Evolutionary conservation across 768 basidiomycete species (phyloP), one percentile per base, ranked within the genome.

Genomic region (Suillus americanus): DNA sequence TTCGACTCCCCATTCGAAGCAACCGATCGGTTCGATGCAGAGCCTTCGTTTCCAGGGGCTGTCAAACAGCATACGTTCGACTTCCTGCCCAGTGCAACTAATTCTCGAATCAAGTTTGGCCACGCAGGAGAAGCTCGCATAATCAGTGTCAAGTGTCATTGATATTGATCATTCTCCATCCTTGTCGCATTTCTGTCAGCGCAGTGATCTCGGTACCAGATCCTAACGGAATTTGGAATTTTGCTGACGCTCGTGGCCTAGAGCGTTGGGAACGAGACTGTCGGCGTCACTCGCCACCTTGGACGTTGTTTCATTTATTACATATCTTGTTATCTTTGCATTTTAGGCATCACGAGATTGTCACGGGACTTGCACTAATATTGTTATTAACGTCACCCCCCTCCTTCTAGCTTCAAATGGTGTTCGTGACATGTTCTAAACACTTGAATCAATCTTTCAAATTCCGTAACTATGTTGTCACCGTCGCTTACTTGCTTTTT

Each of bases 91-190:
- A 28, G 40, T 18, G 18, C 18, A 30, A 59, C 25, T 13, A 40
- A 59, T 59, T 18, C 25, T 20, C 57, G 40, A 41, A 59, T 59
- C 57, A 59, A 41, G 40, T 59, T 41, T 41, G 40, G 28, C 40
- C 57, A 90, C 64, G 71, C 78, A 54, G 77, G 80, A 48, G 70
- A 70, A 50, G 88, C 81, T n/a, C 79, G 74, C 50, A 73, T 92
- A 55, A 71, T 85, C 64, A 84, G 82, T 48, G 81, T 90, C 53
- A 74, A 80, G 54, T 90, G 89, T 55, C 50, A 41, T 59, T 59
- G 18, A 59, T 43, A 41, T 59, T 59, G 18, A 59, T 43, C 38
- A 41, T 59, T 59, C 18, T 9, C 13, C 45, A 33, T 55, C 4
- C 7, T 62, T 55, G 8, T 61, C 54, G 25, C 35, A 61, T 30